Percentiles rank a stretch among this genome's conserved stretches.
These are phyloP conservation scores for Penstemon newberryi DNA, from an alignment of 257 asterid genomes.

Conservation along the genomic window DNA sequence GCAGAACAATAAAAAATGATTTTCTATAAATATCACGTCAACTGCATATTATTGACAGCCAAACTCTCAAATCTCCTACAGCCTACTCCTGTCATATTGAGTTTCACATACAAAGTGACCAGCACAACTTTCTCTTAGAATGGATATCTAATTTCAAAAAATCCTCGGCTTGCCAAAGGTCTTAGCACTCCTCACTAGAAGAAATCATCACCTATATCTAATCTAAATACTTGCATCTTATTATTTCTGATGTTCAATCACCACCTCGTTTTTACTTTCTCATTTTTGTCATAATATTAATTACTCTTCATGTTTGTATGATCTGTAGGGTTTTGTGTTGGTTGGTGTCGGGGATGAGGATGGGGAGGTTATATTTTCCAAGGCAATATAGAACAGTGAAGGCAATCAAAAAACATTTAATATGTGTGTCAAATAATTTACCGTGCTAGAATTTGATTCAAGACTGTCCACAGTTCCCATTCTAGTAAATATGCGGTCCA, in stretches of 20 bases:
- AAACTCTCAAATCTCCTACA: background rate
- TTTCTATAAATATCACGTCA: conserved; percentile 8
- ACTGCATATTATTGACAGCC: conserved; percentile 6
- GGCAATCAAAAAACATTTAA: conserved; percentile 15
- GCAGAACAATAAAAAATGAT: conserved; percentile 1
- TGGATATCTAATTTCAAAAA: background rate
- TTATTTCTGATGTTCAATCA: background rate
- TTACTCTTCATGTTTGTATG: conserved; percentile 14
- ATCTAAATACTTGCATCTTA: background rate
- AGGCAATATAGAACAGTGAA: conserved; percentile 10
- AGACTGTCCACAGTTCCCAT: conserved; percentile 92
- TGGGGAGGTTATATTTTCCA: conserved; percentile 8
- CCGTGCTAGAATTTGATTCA: conserved; percentile 98
- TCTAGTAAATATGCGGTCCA: conserved; percentile 95
- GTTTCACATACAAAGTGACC: background rate
- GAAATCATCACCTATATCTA: conserved; percentile 7
- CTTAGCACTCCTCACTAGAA: background rate
- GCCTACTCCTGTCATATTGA: conserved; percentile 3
- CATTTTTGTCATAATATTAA: background rate
- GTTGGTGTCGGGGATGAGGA: background rate
- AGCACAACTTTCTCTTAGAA: background rate
- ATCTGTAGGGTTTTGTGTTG: conserved; percentile 9
- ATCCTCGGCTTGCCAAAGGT: conserved; percentile 5
- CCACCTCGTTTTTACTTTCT: background rate
- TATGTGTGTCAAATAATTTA: conserved; percentile 28